A percentile compares a stretch with the other conserved stretches of the same genome.
These are phyloP conservation scores for Paralagenidium karlingii DNA, from an alignment of 352 stramenopile species.

Conservation along the genomic window DNA sequence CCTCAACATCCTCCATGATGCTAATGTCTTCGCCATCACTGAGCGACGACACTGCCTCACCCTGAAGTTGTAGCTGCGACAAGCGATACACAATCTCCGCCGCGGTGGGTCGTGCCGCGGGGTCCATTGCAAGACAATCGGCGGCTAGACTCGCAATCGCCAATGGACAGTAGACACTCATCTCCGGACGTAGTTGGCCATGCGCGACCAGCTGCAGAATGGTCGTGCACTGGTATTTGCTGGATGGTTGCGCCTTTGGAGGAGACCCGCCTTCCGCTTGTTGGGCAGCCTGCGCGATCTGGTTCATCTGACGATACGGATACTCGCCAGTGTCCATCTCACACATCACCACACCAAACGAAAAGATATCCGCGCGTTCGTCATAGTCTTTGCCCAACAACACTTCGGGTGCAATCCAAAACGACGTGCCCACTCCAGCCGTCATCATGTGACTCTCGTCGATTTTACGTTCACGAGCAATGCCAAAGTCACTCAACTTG, in stretches of 20 bases:
- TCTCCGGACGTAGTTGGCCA: neutral
- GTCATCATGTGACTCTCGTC: conserved; percentile 2
- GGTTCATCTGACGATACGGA: too few species aligned
- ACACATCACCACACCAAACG: conserved; percentile 3
- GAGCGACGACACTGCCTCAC: too few species aligned
- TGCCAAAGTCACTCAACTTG: too few species aligned
- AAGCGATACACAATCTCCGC: conserved; percentile 1
- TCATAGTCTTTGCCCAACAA: conserved; percentile 6
- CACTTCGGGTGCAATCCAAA: conserved; percentile 14
- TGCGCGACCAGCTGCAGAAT: neutral
- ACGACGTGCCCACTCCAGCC: conserved; percentile 8
- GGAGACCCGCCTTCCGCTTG: too few species aligned
- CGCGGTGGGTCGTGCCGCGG: conserved; percentile 1
- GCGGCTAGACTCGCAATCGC: neutral
- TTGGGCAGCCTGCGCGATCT: too few species aligned
- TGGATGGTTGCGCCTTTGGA: too few species aligned
- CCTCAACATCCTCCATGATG: too few species aligned
- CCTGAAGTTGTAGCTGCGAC: too few species aligned
- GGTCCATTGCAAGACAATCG: conserved; percentile 4
- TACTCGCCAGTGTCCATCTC: conserved; percentile 7
- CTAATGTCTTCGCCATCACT: too few species aligned
- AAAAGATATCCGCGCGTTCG: conserved; percentile 5
- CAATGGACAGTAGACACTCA: neutral
- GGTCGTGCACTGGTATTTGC: too few species aligned
- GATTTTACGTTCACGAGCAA: too few species aligned